Evolutionary conservation across 495 filamentous ascomycete species (phyloP), one percentile per base, ranked within the genome.

Genomic region (Daldinia grandis): DNA sequence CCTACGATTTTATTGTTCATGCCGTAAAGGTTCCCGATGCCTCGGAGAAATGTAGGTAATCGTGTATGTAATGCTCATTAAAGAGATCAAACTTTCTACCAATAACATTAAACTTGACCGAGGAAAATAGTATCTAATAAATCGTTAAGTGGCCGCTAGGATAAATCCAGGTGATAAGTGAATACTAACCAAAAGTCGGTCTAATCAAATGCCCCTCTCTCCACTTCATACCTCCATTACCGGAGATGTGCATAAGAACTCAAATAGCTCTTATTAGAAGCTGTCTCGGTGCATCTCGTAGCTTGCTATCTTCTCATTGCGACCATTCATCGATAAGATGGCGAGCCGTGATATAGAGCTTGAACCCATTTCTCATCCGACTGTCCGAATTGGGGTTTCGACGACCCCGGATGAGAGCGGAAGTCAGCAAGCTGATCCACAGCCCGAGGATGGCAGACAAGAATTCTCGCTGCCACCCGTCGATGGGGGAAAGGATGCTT

Each of bases 401-500:
- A 44, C 57, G 6, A 54, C 42, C 17, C 31, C 50, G 10, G 42
- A 6, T 25, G 61, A 64, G 58, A 21, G 28, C 14, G 27, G 24
- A 17, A 27, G 37, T 47, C 54, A 19, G 27, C 68, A 62, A 4
- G 17, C 12, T 7, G 38, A 35, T 28, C 21, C 40, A 38, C 62
- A 53, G 12, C 55, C 47, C 28, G 66, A 66, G 42, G 66, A 53
- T 35, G 66, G 38, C 14, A 62, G 53, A 47, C 71, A 74, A 27
- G 75, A 76, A 33, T 78, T 78, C 62, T 82, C 79, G 10, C 76
- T 89, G 24, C 86, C 85, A 5, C 83, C 81, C 10, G 81, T 74
- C 21, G 88, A 90, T 72, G 78, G 84, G 7, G 88, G 87, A 3
- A 84, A 81, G 59, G 76, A 84, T 49, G 88, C 88, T 9, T 91